Percentiles rank a stretch among this genome's conserved stretches.
These are phyloP conservation scores for Phalaenopsis aphrodite DNA, from an alignment of 106 monocot species.

Conservation along the genomic window DNA sequence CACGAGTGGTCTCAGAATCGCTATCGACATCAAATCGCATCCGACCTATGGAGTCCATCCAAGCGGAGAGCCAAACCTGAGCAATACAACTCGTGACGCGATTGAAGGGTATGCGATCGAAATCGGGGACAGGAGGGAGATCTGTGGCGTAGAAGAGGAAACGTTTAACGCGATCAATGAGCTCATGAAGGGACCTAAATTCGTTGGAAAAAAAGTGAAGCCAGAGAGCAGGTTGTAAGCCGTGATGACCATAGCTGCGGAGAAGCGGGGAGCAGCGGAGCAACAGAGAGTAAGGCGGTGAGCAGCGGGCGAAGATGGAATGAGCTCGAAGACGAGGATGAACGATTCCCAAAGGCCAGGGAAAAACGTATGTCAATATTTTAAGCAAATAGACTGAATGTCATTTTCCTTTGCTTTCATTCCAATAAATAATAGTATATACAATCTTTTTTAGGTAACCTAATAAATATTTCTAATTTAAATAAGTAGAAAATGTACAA, in stretches of 20 bases:
- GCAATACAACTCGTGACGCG: conserved; percentile 94
- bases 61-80: conserved; percentile 63
- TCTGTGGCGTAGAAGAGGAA: conserved; percentile 59
- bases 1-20: conserved; percentile 87
- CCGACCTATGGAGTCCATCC: conserved; percentile 28
- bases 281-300: not conserved
- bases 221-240: not conserved
- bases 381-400: too few relatives aligned
- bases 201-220: conserved; percentile 51
- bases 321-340: too few relatives aligned
- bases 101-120: conserved; percentile 36
- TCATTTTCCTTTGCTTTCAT: too few relatives aligned
- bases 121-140: conserved; percentile 45
- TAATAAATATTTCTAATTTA: too few relatives aligned
- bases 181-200: conserved; percentile 48
- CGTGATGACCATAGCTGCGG: conserved; percentile 24
- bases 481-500: too few relatives aligned
- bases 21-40: conserved; percentile 76
- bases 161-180: conserved; percentile 74
- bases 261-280: conserved; percentile 1
- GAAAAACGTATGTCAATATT: too few relatives aligned
- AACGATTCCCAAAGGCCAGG: too few relatives aligned
- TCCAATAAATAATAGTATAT: too few relatives aligned
- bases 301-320: too few relatives aligned
- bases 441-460: too few relatives aligned